phyloP scores from a whole-genome alignment of 805 yeast species.

The Wickerhamomyces ciferrii region DNA sequence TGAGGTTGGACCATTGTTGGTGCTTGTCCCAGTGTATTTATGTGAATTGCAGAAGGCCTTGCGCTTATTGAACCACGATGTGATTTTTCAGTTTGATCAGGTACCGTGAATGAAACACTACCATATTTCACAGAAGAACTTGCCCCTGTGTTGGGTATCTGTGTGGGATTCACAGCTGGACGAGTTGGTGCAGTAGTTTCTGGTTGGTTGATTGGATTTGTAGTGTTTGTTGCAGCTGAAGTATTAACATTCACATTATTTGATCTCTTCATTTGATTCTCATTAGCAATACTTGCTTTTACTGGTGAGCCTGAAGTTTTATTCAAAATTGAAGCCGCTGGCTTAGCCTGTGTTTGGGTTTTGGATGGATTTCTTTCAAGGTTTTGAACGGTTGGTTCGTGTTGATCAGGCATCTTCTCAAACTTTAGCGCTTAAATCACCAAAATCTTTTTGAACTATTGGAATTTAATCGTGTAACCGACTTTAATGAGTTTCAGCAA shows the following conservation, averaged over 20 bases:
- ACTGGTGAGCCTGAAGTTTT: neutral
- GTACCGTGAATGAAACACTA: slow-evolving; percentile 43
- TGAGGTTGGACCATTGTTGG: slow-evolving; percentile 4
- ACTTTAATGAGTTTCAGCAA: too few relatives aligned
- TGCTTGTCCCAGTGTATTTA: slow-evolving; percentile 12
- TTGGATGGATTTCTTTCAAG: neutral
- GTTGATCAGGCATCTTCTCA: neutral
- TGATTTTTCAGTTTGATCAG: slow-evolving; percentile 33
- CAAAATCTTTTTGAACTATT: too few relatives aligned
- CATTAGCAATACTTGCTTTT: neutral
- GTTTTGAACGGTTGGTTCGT: neutral
- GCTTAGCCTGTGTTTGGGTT: neutral
- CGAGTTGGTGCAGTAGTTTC: neutral
- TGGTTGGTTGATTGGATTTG: neutral
- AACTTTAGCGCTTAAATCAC: too few relatives aligned
- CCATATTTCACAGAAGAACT: neutral
- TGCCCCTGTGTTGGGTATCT: neutral
- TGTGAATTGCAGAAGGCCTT: slow-evolving; percentile 38
- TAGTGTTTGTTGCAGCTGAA: neutral
- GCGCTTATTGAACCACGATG: slow-evolving; percentile 58
- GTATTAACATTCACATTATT: neutral
- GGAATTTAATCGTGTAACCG: too few relatives aligned
- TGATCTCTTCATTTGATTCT: neutral
- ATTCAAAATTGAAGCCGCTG: neutral
- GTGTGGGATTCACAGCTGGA: neutral